These are phyloP conservation scores for Tuber aestivum DNA, from an alignment of 495 filamentous ascomycete species.

Conservation along the genomic window DNA sequence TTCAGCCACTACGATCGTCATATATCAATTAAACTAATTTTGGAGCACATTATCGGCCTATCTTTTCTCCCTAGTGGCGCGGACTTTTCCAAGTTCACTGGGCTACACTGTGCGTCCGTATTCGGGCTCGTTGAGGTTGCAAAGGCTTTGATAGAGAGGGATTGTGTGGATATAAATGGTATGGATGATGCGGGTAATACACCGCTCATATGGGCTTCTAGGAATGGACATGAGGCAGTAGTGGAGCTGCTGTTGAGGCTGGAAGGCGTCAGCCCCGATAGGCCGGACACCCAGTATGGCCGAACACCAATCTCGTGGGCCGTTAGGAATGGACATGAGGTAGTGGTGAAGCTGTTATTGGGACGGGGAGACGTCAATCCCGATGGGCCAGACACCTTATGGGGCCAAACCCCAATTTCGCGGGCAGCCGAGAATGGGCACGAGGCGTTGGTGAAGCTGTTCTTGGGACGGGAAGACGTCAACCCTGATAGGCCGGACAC, in stretches of 20 bases:
- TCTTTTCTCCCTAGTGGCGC: neutral
- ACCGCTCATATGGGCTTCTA: too few relatives aligned
- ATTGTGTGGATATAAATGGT: neutral
- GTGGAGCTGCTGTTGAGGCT: too few relatives aligned
- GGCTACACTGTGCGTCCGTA: neutral
- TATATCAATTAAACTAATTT: neutral
- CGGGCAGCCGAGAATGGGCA: too few relatives aligned
- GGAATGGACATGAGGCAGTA: too few relatives aligned
- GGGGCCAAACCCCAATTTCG: too few relatives aligned
- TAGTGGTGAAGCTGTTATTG: neutral
- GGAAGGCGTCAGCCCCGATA: neutral
- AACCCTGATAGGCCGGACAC: too few relatives aligned
- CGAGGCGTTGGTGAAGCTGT: too few relatives aligned
- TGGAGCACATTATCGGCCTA: neutral
- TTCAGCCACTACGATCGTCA: neutral
- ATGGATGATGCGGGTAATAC: neutral
- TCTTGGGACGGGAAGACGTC: too few relatives aligned
- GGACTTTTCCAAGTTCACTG: neutral
- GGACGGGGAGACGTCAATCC: neutral
- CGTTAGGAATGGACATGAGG: neutral
- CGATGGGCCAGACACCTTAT: too few relatives aligned
- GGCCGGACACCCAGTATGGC: too few relatives aligned
- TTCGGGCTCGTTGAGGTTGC: neutral
- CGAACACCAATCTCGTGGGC: neutral
- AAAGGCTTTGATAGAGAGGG: neutral